These are phyloP conservation scores for Kodamaea kaohsiungensis DNA, from an alignment of 805 yeast genomes.

Conservation along the genomic window DNA sequence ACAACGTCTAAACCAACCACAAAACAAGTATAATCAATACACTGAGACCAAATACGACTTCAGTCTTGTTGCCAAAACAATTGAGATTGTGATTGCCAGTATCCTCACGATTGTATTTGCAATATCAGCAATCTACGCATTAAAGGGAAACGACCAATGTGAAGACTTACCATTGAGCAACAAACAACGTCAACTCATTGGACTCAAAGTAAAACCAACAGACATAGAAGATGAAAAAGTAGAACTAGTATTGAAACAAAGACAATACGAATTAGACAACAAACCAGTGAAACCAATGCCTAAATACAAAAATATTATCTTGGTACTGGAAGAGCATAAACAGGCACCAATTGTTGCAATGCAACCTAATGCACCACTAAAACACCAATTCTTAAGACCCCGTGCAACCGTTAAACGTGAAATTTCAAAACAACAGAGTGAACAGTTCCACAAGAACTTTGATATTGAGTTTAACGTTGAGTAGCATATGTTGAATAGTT, in stretches of 20 bases:
- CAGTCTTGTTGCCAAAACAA: neutral
- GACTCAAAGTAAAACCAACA: conserved; percentile 26
- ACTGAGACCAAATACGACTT: neutral
- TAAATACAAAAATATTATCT: neutral
- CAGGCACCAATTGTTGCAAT: neutral
- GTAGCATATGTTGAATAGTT: too few relatives aligned
- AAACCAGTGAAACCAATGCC: conserved; percentile 1
- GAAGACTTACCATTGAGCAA: conserved; percentile 50
- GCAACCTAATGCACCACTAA: neutral
- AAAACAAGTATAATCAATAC: neutral
- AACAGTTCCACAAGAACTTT: conserved; percentile 4
- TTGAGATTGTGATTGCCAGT: neutral
- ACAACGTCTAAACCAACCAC: conserved; percentile 1
- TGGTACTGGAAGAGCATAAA: neutral
- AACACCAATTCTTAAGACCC: neutral
- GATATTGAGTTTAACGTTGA: conserved; percentile 1
- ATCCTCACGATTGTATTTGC: conserved; percentile 13
- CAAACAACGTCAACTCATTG: conserved; percentile 48
- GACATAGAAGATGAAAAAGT: conserved; percentile 12
- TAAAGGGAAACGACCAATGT: conserved; percentile 50
- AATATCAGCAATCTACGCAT: conserved; percentile 26
- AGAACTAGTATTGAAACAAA: conserved; percentile 19
- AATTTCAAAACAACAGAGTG: conserved; percentile 4
- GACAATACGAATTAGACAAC: conserved; percentile 10
- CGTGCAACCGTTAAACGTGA: neutral